Conservation (phyloP, 1,284 basidiomycete genomes). For the Wallemia mellicola region DNA sequence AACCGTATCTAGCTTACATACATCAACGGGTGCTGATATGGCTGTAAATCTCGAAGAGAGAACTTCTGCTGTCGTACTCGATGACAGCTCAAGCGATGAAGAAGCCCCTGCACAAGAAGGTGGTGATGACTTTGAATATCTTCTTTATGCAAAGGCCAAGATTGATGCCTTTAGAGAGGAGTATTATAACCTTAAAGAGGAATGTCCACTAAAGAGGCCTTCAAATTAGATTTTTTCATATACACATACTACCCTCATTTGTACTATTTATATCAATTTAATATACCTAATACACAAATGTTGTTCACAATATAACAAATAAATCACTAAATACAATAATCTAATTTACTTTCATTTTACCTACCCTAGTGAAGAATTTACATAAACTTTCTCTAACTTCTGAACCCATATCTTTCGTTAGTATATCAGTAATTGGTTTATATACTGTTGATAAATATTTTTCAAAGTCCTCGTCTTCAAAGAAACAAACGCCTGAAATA, state of each 20-base stretch:
- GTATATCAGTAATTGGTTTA: conserved; percentile 47
- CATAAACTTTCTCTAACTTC: conserved; percentile 49
- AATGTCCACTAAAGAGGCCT: background rate
- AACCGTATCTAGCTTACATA: background rate
- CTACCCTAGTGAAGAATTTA: conserved; percentile 31
- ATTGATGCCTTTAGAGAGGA: conserved; percentile 16
- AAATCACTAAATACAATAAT: background rate
- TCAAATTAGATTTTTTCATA: background rate
- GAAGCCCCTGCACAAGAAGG: conserved; percentile 7
- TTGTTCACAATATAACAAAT: background rate
- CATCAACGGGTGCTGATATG: background rate
- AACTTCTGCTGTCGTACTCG: conserved; percentile 7
- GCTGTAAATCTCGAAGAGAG: background rate
- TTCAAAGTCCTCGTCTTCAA: conserved; percentile 67
- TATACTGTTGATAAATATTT: conserved; percentile 61
- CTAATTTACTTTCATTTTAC: conserved; percentile 3
- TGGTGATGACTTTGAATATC: conserved; percentile 42
- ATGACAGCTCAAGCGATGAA: conserved; percentile 18
- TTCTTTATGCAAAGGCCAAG: conserved; percentile 34
- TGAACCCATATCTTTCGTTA: conserved; percentile 43
- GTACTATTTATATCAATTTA: background rate
- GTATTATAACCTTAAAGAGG: conserved; percentile 4
- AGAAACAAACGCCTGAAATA: conserved; percentile 56
- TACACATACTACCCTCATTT: background rate
- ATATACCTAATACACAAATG: background rate